A percentile compares a stretch with the other conserved stretches of the same genome.
These are phyloP conservation scores for Pleurotus platypus DNA, from an alignment of 768 basidiomycete species.

Conservation along the genomic window DNA sequence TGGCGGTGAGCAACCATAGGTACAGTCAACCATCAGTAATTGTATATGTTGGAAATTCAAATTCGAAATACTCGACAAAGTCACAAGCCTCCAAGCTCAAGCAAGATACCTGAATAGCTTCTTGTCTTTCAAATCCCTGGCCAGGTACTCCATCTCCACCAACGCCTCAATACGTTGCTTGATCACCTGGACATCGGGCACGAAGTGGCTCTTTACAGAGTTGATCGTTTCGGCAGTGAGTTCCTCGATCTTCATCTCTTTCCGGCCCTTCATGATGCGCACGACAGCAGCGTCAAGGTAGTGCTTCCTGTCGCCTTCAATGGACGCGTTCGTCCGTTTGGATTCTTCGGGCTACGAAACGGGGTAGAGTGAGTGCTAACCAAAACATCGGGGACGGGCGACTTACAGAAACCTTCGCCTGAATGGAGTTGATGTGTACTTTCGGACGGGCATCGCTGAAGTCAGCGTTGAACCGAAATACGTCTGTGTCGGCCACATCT, in stretches of 20 bases:
- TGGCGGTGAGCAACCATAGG: too few relatives aligned
- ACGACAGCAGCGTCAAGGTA: slow-evolving; percentile 94
- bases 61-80: too few relatives aligned
- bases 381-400: not conserved
- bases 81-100: too few relatives aligned
- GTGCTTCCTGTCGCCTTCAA: slow-evolving; percentile 83
- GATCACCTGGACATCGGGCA: slow-evolving; percentile 79
- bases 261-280: slow-evolving; percentile 91
- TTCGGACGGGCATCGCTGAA: slow-evolving; percentile 78
- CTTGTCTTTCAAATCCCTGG: slow-evolving; percentile 68
- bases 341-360: slow-evolving; percentile 79
- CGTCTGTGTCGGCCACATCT: slow-evolving; percentile 73
- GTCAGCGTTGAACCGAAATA: slow-evolving; percentile 77
- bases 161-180: slow-evolving; percentile 80
- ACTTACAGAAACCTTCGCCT: slow-evolving; percentile 86
- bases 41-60: too few relatives aligned
- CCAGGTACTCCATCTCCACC: slow-evolving; percentile 85
- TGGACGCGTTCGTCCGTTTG: slow-evolving; percentile 72
- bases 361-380: not conserved
- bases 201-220: slow-evolving; percentile 84
- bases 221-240: slow-evolving; percentile 82
- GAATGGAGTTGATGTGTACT: slow-evolving; percentile 94
- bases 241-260: slow-evolving; percentile 76
- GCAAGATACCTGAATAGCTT: slow-evolving; percentile 80
- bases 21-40: too few relatives aligned